phyloP scores from a whole-genome alignment of 2,329 filamentous ascomycete genomes.

The Thelonectria olida region DNA sequence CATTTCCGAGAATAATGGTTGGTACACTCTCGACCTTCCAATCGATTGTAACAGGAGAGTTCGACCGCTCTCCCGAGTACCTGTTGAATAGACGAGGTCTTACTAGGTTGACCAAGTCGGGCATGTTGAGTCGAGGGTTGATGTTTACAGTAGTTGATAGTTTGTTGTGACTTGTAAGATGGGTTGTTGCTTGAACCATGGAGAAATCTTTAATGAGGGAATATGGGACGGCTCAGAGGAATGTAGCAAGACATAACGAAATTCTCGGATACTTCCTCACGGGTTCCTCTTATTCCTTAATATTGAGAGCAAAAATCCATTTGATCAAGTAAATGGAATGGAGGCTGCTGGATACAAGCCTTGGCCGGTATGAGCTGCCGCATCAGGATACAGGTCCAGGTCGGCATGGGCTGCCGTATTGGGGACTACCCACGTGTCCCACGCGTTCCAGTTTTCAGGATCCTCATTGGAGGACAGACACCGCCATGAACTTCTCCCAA shows the following conservation, averaged over 20 bases:
- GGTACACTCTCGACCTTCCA: constrained; percentile 21
- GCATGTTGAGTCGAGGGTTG: constrained; percentile 11
- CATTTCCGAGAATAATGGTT: constrained; percentile 9
- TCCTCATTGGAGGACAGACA: not conserved
- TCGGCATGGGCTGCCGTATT: not conserved
- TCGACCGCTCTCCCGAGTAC: not conserved
- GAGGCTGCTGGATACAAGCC: not conserved
- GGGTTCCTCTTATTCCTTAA: not conserved
- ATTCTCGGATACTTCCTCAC: not conserved
- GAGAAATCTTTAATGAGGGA: not conserved
- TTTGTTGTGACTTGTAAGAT: not conserved
- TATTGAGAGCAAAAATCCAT: not conserved
- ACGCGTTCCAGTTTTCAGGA: not conserved
- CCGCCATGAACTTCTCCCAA: not conserved
- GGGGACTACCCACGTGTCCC: not conserved
- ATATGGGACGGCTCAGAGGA: no score
- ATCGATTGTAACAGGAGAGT: not conserved
- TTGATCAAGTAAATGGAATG: not conserved
- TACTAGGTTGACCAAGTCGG: constrained; percentile 9
- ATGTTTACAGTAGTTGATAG: not conserved
- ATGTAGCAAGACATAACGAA: not conserved
- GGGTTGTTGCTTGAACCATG: not conserved
- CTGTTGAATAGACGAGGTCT: constrained; percentile 13
- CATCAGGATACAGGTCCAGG: not conserved
- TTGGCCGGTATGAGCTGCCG: not conserved